phyloP scores from a whole-genome alignment of 495 filamentous ascomycete species.

The Pyrenopolyporus hunteri region DNA sequence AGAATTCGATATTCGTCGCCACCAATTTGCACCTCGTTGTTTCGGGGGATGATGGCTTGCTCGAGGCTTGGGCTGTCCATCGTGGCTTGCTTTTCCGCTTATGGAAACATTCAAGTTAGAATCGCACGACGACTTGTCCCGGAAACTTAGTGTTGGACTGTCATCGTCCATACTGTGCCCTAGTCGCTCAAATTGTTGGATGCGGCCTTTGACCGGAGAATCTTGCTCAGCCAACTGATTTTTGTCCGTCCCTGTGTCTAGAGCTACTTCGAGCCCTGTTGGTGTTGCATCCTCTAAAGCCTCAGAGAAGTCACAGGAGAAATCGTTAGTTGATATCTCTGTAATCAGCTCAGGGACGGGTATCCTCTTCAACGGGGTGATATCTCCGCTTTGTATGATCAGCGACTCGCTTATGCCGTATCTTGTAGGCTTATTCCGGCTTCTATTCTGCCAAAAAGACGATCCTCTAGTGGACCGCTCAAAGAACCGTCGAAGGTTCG shows the following conservation, averaged over 20 bases:
- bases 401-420: slow-evolving; percentile 21
- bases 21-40: slow-evolving; percentile 26
- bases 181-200: slow-evolving; percentile 45
- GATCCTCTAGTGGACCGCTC: slow-evolving; percentile 27
- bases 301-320: slow-evolving; percentile 35
- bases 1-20: slow-evolving; percentile 38
- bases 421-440: slow-evolving; percentile 16
- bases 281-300: slow-evolving; percentile 10
- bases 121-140: not conserved
- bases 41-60: slow-evolving; percentile 21
- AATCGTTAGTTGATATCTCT: slow-evolving; percentile 38
- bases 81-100: not conserved
- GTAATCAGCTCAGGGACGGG: slow-evolving; percentile 35
- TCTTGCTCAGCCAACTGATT: slow-evolving; percentile 16
- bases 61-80: not conserved
- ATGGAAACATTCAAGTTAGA: not conserved
- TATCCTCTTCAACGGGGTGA: slow-evolving; percentile 12
- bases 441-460: slow-evolving; percentile 23
- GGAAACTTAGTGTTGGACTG: slow-evolving; percentile 3
- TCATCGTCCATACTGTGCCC: slow-evolving; percentile 8
- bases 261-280: slow-evolving; percentile 7
- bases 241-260: slow-evolving; percentile 7
- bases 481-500: slow-evolving; percentile 41
- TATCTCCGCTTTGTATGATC: slow-evolving; percentile 30
- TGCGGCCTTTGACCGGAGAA: slow-evolving; percentile 45